phyloP scores from a whole-genome alignment of 306 rosid species.

The Corylus americana region DNA sequence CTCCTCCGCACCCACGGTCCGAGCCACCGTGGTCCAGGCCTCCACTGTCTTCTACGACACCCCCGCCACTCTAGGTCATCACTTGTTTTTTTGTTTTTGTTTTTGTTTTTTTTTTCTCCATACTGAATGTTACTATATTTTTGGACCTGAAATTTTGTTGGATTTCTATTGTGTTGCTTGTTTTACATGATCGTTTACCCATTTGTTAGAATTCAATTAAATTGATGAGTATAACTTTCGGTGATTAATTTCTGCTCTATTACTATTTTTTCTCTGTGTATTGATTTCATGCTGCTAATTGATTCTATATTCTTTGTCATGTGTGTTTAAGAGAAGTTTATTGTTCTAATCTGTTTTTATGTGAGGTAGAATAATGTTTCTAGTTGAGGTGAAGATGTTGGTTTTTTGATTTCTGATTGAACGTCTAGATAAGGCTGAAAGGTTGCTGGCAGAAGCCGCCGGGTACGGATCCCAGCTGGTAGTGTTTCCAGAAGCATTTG shows the following conservation, averaged over 20 bases:
- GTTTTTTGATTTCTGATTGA: slow-evolving; percentile 2
- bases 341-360: not conserved
- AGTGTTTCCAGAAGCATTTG: slow-evolving; percentile 93
- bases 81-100: not conserved
- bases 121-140: not conserved
- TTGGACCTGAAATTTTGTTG: not conserved
- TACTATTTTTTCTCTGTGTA: not conserved
- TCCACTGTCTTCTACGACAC: slow-evolving; percentile 92
- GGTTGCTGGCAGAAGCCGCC: slow-evolving; percentile 84
- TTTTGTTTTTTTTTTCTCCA: too few relatives aligned
- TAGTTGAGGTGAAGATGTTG: slow-evolving; percentile 1
- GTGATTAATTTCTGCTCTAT: slow-evolving; percentile 1
- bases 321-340: not conserved
- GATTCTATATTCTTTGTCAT: not conserved
- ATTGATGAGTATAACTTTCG: not conserved
- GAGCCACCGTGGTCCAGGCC: slow-evolving; percentile 93
- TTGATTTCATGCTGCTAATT: not conserved
- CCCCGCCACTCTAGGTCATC: slow-evolving; percentile 75
- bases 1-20: slow-evolving; percentile 51
- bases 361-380: not conserved
- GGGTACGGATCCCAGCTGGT: slow-evolving; percentile 82
- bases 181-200: not conserved
- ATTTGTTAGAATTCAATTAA: not conserved
- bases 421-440: slow-evolving; percentile 81
- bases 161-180: not conserved